Conservation (phyloP, 352 stramenopile genomes). For the Pythium dissotocum region DNA sequence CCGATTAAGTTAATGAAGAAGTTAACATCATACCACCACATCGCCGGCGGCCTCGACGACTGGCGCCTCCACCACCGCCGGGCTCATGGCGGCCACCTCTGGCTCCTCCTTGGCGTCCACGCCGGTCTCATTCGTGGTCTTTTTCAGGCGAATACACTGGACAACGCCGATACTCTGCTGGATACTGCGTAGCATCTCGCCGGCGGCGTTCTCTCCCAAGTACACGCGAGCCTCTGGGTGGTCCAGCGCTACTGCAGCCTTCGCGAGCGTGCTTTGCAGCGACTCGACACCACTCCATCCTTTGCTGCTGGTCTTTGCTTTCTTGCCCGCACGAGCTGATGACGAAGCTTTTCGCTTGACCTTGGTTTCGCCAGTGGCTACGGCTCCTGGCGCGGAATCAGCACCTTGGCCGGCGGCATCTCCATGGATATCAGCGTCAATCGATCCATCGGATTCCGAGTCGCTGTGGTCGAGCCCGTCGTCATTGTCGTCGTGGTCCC, state of each 20-base stretch:
- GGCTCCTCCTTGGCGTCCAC: background rate
- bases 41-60: background rate
- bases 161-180: constrained; percentile 36
- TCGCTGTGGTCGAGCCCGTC: constrained; percentile 14
- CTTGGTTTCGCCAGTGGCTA: background rate
- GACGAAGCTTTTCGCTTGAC: constrained; percentile 15
- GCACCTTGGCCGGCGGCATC: background rate
- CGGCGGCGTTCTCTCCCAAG: constrained; percentile 25
- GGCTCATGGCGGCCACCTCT: background rate
- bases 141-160: constrained; percentile 32
- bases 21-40: constrained; percentile 22
- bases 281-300: constrained; percentile 25
- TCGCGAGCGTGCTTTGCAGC: constrained; percentile 26
- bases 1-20: constrained; percentile 24
- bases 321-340: constrained; percentile 5
- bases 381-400: background rate
- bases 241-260: constrained; percentile 22
- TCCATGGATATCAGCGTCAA: background rate
- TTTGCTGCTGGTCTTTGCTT: constrained; percentile 9
- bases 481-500: constrained; percentile 3
- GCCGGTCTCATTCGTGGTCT: constrained; percentile 6
- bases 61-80: background rate
- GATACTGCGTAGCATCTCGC: constrained; percentile 33
- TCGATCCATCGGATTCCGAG: constrained; percentile 14
- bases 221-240: constrained; percentile 26